phyloP scores from a whole-genome alignment of 768 basidiomycete species.

The Boletus edulis region DNA sequence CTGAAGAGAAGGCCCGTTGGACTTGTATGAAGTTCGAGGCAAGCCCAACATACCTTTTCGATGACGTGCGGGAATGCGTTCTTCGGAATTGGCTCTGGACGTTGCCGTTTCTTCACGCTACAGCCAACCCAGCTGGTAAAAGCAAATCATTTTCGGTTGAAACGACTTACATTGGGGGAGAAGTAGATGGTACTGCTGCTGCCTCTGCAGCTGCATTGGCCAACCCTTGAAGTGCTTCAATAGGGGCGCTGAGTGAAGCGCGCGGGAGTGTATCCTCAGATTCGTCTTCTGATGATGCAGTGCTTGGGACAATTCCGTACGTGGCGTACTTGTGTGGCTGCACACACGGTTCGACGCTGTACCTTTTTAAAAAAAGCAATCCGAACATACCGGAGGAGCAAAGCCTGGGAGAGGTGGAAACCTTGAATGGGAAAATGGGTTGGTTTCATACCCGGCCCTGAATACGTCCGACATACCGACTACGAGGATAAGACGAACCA shows the following conservation, averaged over 20 bases:
- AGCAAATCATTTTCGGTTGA: not conserved
- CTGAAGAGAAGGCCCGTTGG: constrained; percentile 35
- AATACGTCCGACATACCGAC: constrained; percentile 34
- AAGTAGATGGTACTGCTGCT: constrained; percentile 70
- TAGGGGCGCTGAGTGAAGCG: constrained; percentile 83
- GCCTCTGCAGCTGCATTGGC: constrained; percentile 96
- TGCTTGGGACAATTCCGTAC: constrained; percentile 85
- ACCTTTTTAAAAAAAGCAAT: constrained; percentile 8
- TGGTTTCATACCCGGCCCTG: constrained; percentile 13
- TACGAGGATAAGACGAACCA: constrained; percentile 28
- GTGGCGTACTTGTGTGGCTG: constrained; percentile 89
- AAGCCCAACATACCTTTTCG: constrained; percentile 57
- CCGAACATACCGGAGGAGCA: constrained; percentile 71
- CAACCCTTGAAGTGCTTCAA: constrained; percentile 90
- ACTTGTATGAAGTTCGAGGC: not conserved
- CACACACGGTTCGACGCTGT: constrained; percentile 13
- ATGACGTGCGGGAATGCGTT: constrained; percentile 89
- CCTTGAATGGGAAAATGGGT: constrained; percentile 34
- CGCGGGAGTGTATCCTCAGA: constrained; percentile 87
- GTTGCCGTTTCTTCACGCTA: constrained; percentile 76
- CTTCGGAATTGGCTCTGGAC: constrained; percentile 77
- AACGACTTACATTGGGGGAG: constrained; percentile 51
- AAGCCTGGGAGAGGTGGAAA: constrained; percentile 93
- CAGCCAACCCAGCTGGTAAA: constrained; percentile 1
- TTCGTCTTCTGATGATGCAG: constrained; percentile 87